Evolutionary conservation across 2,329 filamentous ascomycete species (phyloP).

Genomic region (Sporothrix curviconia): DNA sequence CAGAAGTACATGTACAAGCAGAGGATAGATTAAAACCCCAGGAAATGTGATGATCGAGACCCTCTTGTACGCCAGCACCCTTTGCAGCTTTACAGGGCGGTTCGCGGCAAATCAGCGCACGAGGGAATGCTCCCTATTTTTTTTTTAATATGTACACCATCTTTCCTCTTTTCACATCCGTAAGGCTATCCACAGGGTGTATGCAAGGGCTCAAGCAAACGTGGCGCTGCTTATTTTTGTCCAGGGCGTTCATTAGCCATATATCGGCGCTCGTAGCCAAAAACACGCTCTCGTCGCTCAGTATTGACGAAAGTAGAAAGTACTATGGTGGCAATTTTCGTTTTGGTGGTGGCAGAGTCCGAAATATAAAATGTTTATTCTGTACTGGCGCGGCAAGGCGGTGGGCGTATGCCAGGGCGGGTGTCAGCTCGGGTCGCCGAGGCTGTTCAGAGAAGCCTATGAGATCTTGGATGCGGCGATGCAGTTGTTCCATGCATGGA

Average conservation of each 20-base stretch:
- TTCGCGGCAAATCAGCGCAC: slow-evolving; percentile 5
- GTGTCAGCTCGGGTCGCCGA: neutral
- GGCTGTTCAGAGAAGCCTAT: neutral
- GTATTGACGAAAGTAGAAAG: neutral
- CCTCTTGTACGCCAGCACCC: neutral
- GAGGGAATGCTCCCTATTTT: neutral
- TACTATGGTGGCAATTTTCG: neutral
- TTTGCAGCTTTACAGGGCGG: slow-evolving; percentile 8
- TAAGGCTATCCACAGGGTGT: neutral
- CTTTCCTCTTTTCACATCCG: no score
- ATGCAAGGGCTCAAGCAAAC: no score
- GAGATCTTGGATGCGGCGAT: neutral
- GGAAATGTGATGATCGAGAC: neutral
- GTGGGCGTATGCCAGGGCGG: no score
- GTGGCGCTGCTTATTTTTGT: neutral
- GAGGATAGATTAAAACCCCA: no score
- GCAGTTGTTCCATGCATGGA: neutral
- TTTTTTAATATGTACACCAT: neutral
- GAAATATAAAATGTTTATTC: no score
- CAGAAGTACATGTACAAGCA: neutral
- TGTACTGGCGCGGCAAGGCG: neutral
- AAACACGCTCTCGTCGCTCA: no score
- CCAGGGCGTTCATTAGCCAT: neutral
- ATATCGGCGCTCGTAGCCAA: neutral
- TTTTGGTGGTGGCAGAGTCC: no score